Evolutionary conservation across 805 yeast genomes (phyloP).

Genomic region (Kazachstania africana): DNA sequence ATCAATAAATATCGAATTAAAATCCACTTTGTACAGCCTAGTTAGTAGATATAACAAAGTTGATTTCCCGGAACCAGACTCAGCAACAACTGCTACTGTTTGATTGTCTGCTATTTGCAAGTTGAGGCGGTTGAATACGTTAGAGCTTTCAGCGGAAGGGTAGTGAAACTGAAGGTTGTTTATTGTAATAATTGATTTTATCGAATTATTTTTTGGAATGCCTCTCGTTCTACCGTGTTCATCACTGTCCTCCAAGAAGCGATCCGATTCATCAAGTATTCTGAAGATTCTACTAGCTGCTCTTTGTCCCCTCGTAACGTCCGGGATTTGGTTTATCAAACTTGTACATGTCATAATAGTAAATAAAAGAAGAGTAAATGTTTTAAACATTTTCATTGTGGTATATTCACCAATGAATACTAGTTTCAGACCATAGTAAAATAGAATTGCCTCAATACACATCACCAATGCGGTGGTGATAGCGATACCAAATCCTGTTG

Average conservation of each 20-base stretch:
- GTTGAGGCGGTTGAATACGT: constrained; percentile 32
- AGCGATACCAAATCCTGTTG: constrained; percentile 60
- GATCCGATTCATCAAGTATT: constrained; percentile 22
- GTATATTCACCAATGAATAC: constrained; percentile 48
- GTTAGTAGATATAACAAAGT: constrained; percentile 51
- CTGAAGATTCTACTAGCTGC: constrained; percentile 46
- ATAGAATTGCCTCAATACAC: constrained; percentile 56
- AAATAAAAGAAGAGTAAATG: constrained; percentile 61
- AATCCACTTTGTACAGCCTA: constrained; percentile 34
- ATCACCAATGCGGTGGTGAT: constrained; percentile 41
- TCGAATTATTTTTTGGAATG: not conserved
- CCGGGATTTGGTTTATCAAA: constrained; percentile 60
- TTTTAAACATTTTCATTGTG: constrained; percentile 48
- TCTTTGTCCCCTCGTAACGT: constrained; percentile 66
- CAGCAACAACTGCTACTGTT: constrained; percentile 63
- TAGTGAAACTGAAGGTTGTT: constrained; percentile 39
- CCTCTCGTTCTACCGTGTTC: constrained; percentile 1
- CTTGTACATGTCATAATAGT: constrained; percentile 54
- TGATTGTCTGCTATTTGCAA: constrained; percentile 36
- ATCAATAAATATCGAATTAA: constrained; percentile 33
- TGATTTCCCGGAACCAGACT: constrained; percentile 88
- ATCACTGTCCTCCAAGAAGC: not conserved
- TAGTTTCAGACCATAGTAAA: constrained; percentile 71
- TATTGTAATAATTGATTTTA: constrained; percentile 28
- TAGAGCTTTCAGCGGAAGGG: constrained; percentile 23